A percentile compares a stretch with the other conserved stretches of the same genome.
Evolutionary conservation across 2,329 filamentous ascomycete species (phyloP).

Genomic region (Aspergillus quadrilineatus): DNA sequence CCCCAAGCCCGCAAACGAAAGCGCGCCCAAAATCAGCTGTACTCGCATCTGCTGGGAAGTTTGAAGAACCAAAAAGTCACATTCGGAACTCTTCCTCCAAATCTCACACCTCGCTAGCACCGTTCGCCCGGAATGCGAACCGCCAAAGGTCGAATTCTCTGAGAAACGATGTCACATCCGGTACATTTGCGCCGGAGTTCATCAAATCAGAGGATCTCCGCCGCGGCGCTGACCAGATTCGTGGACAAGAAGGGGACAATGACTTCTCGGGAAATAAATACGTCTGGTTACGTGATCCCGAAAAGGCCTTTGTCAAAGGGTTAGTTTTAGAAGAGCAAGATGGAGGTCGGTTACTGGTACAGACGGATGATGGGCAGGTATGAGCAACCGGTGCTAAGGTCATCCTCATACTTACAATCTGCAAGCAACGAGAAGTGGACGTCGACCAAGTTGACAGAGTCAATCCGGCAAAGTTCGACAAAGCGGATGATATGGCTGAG

Average conservation of each 20-base stretch:
- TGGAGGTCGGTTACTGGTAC: slow-evolving; percentile 71
- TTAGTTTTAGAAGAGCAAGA: slow-evolving; percentile 83
- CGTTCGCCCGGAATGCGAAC: slow-evolving; percentile 40
- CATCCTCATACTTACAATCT: slow-evolving; percentile 22
- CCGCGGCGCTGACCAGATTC: slow-evolving; percentile 54
- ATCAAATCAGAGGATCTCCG: slow-evolving; percentile 83
- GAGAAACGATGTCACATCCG: slow-evolving; percentile 62
- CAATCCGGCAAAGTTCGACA: slow-evolving; percentile 99
- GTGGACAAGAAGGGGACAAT: slow-evolving; percentile 90
- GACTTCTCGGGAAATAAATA: slow-evolving; percentile 99
- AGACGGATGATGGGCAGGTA: slow-evolving; percentile 90
- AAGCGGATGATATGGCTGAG: slow-evolving; percentile 98
- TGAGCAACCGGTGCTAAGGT: slow-evolving; percentile 34
- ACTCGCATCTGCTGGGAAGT: slow-evolving; percentile 58
- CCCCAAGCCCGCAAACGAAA: slow-evolving; percentile 53
- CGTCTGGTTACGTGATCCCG: slow-evolving; percentile 90
- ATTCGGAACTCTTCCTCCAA: slow-evolving; percentile 66
- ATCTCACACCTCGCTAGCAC: slow-evolving; percentile 54
- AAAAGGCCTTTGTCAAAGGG: slow-evolving; percentile 85
- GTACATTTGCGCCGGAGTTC: slow-evolving; percentile 93
- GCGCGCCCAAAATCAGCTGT: slow-evolving; percentile 72
- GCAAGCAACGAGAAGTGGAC: slow-evolving; percentile 80
- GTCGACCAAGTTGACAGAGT: slow-evolving; percentile 93
- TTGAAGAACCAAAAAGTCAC: slow-evolving; percentile 54
- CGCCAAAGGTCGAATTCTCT: slow-evolving; percentile 62